phyloP scores from a whole-genome alignment of 352 stramenopile genomes.

The Pythium diclinum region DNA sequence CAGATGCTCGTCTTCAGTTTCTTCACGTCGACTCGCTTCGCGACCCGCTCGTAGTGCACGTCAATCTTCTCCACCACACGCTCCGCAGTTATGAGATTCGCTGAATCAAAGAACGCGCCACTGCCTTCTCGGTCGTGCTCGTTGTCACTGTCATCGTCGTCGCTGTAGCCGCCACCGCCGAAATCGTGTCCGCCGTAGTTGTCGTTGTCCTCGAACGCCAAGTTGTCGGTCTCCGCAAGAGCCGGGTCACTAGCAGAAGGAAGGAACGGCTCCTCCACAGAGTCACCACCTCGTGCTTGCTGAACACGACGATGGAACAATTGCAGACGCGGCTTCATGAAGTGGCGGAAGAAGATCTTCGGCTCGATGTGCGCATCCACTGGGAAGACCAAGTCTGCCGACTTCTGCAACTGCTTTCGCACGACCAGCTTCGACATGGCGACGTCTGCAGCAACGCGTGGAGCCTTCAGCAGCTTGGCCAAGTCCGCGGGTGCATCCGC shows the following conservation, averaged over 20 bases:
- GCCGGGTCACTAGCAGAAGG: conserved; percentile 23
- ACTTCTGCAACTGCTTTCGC: conserved; percentile 51
- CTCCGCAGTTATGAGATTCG: conserved; percentile 79
- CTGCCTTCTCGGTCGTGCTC: conserved; percentile 31
- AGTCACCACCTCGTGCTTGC: conserved; percentile 17
- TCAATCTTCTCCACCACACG: conserved; percentile 94
- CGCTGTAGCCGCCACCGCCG: conserved; percentile 20
- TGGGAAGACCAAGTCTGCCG: conserved; percentile 64
- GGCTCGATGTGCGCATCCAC: conserved; percentile 76
- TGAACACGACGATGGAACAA: conserved; percentile 46
- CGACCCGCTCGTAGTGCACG: conserved; percentile 91
- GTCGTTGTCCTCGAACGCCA: conserved; percentile 18
- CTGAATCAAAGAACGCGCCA: conserved; percentile 39
- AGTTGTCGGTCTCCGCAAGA: conserved; percentile 17
- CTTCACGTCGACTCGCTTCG: conserved; percentile 97
- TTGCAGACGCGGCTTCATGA: conserved; percentile 67
- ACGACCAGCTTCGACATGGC: conserved; percentile 48
- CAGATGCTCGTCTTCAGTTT: conserved; percentile 96
- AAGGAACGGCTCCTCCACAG: conserved; percentile 13
- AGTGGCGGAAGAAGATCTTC: conserved; percentile 68
- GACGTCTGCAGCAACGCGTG: conserved; percentile 35
- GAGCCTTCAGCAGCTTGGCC: conserved; percentile 39
- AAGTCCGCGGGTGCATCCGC: conserved; percentile 40
- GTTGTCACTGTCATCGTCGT: conserved; percentile 37
- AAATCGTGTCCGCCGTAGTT: conserved; percentile 28